A percentile compares a stretch with the other conserved stretches of the same genome.
Conservation (phyloP, 2,329 filamentous ascomycete genomes). For the Pestalotiopsis sp. region DNA sequence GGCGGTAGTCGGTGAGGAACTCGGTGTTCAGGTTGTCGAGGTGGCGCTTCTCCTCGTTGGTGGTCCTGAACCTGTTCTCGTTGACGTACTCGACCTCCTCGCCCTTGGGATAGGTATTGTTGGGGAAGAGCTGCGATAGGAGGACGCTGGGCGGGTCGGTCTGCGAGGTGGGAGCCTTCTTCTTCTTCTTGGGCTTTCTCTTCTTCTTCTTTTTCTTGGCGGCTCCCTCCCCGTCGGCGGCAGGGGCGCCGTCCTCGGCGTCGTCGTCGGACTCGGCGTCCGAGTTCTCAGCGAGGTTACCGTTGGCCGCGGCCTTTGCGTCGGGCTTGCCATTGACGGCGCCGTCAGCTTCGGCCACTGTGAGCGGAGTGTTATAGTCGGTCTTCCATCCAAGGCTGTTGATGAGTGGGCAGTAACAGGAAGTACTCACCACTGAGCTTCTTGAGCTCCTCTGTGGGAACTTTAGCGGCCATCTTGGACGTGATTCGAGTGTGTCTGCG, state of each 20-base stretch:
- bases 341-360: constrained; percentile 41
- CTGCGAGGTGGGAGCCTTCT: constrained; percentile 67
- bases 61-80: constrained; percentile 79
- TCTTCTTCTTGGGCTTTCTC: constrained; percentile 74
- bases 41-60: constrained; percentile 82
- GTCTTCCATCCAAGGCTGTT: too few relatives aligned
- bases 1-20: constrained; percentile 79
- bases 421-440: constrained; percentile 44
- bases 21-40: constrained; percentile 80
- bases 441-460: constrained; percentile 41
- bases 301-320: constrained; percentile 38
- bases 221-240: constrained; percentile 24
- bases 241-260: constrained; percentile 42
- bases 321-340: constrained; percentile 40
- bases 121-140: constrained; percentile 74
- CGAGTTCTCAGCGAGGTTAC: constrained; percentile 43
- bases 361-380: neutral
- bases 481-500: constrained; percentile 1
- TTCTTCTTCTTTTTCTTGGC: constrained; percentile 86
- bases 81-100: constrained; percentile 77
- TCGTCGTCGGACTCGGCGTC: constrained; percentile 58
- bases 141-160: constrained; percentile 77
- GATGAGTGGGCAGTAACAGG: too few relatives aligned
- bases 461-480: constrained; percentile 42
- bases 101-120: constrained; percentile 73